Evolutionary conservation across 257 asterid species (phyloP), one percentile per base, ranked within the genome.

Genomic region (Scutellaria galericulata): DNA sequence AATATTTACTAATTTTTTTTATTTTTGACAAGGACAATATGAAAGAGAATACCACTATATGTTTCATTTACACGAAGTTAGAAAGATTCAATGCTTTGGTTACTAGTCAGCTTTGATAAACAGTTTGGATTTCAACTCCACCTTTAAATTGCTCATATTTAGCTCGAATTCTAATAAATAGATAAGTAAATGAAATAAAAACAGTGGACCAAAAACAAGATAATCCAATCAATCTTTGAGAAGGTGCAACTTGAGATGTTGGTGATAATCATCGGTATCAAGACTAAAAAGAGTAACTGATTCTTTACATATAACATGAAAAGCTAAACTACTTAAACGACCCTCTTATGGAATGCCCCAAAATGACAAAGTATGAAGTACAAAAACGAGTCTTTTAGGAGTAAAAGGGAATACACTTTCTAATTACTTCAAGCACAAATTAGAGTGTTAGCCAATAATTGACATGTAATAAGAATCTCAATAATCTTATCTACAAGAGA

Each of bases 301-400:
- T 24, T 47, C 40, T 66, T 75, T 60, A 53, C 6, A 22, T 71
- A 47, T n/a, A 9, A 37, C 9, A 24, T 39, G 10, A 44, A 64
- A 76, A 53, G 52, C 60, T 69, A 47, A 63, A 13, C 40, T 13
- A 22, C 46, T 6, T 14, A 39, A 13, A 60, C 60, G 55, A 61
- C 7, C 22, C 48, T 48, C 51, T 5, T 37, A 31, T 20, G 39
- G 74, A 59, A 66, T 47, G 22, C 45, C 13, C 61, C 9, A 12
- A 35, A 35, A 46, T 56, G 40, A 20, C 55, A 44, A 18, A 18
- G 60, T 59, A 8, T 12, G 35, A 7, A 9, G 24, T 20, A 66
- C 9, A 1, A 31, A 57, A 68, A 53, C 14, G 8, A 15, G 18
- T 39, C 31, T 27, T 46, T 35, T 7, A 40, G 70, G 27, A 50